Evolutionary conservation across 2,329 filamentous ascomycete species (phyloP), one percentile per base, ranked within the genome.

Genomic region (Metarhizium rileyi): DNA sequence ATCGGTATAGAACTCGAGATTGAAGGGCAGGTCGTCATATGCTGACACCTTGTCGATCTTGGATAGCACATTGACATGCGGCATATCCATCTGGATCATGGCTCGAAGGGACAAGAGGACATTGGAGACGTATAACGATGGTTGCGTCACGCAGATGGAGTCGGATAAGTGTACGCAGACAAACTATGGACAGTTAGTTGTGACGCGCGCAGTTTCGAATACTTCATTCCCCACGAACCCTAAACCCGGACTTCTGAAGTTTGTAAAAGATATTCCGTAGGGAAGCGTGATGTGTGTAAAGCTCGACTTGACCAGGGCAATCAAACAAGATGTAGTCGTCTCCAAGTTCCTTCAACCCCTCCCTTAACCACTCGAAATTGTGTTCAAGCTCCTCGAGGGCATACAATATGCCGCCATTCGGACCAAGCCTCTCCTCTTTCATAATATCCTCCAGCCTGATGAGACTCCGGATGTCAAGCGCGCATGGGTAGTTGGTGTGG

Each of bases 21-120:
- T 95, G 74, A 98, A 96, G 0, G 90, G 89, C 0, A 98, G 75
- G 25, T 87, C 81, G 44, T 88, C 84, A 62, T 95, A 96, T 47
- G 85, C 81, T 33, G 83, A 74, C 48, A 98, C 76, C 63, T 96
- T 96, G 69, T 98, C 93, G 69, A 98, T 95, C 70, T 98, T 98
- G 51, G 90, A 96, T 25, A 98, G 78, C 54, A 98, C 87, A 62
- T 98, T 98, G 57, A 98, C 76, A 63, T 96, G 89, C 1, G 93
- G 90, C 53, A 97, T 86, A 63, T 97, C 93, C 79, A 98, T 91
- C 70, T 97, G 93, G 48, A 98, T 82, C 91, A 98, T 98, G 59
- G 89, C 90, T 56, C 93, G 86, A 55, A 98, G 81, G 49, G 90
- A 91, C 23, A 98, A 83, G 50, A 98, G 83, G 50, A 98, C 77